Conservation (phyloP, 176 grass and related monocot genomes). For the Carex littledalei region DNA sequence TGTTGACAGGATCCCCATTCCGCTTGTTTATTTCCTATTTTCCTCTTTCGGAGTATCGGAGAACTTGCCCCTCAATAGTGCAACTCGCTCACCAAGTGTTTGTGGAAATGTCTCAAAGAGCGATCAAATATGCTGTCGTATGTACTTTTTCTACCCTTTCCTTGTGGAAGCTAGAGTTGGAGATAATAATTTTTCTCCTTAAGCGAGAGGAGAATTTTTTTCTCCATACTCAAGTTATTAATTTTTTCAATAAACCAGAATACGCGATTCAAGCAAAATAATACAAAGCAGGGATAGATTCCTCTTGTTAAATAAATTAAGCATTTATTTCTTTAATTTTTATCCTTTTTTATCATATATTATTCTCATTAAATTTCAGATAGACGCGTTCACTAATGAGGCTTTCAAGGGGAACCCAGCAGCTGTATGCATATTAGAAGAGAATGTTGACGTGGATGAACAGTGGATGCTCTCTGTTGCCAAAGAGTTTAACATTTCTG, state of each 20-base stretch:
- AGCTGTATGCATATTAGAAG: conserved; percentile 56
- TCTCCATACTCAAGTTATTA: too few species aligned
- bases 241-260: too few species aligned
- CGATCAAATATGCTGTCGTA: conserved; percentile 42
- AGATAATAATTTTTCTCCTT: background rate
- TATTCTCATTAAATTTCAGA: conserved; percentile 29
- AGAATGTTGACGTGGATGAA: conserved; percentile 26
- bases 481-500: conserved; percentile 65
- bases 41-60: background rate
- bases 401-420: conserved; percentile 79
- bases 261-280: too few species aligned
- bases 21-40: background rate
- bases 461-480: conserved; percentile 71
- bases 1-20: too few species aligned
- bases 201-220: too few species aligned
- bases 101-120: conserved; percentile 26
- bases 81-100: background rate
- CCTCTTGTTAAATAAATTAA: too few species aligned
- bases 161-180: background rate
- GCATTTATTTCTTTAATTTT: too few species aligned
- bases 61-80: background rate
- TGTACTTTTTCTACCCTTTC: conserved; percentile 6
- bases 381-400: conserved; percentile 50
- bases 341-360: background rate
- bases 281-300: too few species aligned